Evolutionary conservation across 306 rosid genomes (phyloP).

Genomic region (Gleditsia sinensis): DNA sequence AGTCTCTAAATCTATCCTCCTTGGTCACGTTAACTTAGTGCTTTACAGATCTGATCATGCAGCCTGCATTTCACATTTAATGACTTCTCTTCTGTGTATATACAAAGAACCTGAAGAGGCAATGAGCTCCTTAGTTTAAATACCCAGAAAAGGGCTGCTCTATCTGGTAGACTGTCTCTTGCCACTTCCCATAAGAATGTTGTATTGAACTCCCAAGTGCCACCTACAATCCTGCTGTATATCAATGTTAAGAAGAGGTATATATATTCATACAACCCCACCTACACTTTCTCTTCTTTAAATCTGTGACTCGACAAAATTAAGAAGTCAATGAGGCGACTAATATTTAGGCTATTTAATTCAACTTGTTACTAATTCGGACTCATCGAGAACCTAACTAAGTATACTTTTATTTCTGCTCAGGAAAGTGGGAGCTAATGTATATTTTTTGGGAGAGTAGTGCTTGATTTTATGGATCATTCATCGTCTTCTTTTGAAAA

Average conservation of each 20-base stretch:
- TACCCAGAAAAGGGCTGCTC: background rate
- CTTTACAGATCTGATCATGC: slow-evolving; percentile 3
- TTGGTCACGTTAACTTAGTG: slow-evolving; percentile 1
- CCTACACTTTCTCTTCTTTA: background rate
- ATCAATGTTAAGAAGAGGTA: too few relatives aligned
- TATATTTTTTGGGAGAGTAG: background rate
- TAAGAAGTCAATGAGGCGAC: background rate
- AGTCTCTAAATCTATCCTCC: background rate
- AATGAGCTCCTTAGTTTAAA: background rate
- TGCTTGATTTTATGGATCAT: background rate
- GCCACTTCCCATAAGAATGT: too few relatives aligned
- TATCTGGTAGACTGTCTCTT: too few relatives aligned
- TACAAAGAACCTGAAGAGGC: too few relatives aligned
- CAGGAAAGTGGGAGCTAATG: background rate
- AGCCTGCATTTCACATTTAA: background rate
- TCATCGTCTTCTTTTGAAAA: slow-evolving; percentile 1
- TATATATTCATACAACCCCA: too few relatives aligned
- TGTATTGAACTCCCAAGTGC: background rate
- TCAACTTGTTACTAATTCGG: slow-evolving; percentile 1
- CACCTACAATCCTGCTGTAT: too few relatives aligned
- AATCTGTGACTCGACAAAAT: background rate
- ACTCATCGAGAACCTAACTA: background rate
- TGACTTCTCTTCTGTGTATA: too few relatives aligned
- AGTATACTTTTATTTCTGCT: background rate
- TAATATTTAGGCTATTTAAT: background rate